Base-by-base conservation (phyloP, 1,284 basidiomycete genomes). In the Sporisorium reilianum region DNA sequence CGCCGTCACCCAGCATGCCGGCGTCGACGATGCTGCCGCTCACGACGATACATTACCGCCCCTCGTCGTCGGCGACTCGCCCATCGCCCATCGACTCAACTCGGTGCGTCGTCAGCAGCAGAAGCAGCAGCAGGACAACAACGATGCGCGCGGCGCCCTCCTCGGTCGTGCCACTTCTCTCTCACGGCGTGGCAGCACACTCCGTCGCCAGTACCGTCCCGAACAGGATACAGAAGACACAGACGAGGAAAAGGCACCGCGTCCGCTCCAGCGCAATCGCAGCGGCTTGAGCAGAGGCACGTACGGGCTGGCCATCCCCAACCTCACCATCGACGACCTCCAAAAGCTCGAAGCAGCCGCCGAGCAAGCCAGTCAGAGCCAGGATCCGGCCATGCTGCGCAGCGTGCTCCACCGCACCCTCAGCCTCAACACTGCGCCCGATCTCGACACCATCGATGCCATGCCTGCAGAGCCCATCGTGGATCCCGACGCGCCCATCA, bases 331-430 rank as follows among this genome's bases (percentile, higher is more conserved):
- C 84, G 90, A 88, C 78, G 96, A 98, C 85, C 87, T 98, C 32
- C 95, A 98, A 86, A 91, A 90, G 85, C 87, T 99, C 67, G 96
- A 99, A 85, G 89, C 92, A 84, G 87, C 98, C 22, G 94, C 95
- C 46, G 93, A 97, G 86, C 91, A 94, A 85, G 84, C 82, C 11
- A 81, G 77, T 20, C 88, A 89, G 79, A 92, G 89, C 75, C 91
- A 94, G 78, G 94, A 97, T 86, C 92, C 94, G 22, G 89, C 91
- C 48, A 90, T 90, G 52, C 89, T 97, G 78, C 89, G 94, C 78
- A 92, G 88, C 56, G 89, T 95, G 55, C 87, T 99, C 69, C 88
- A 94, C 77, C 89, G 95, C 73, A 96, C 93, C 82, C 87, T 98
- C 75, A 96, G 93, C 84, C 87, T 95, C 81, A 95, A 70, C 54